Evolutionary conservation across 1,284 basidiomycete genomes (phyloP).

Genomic region (Leccinum insolens): DNA sequence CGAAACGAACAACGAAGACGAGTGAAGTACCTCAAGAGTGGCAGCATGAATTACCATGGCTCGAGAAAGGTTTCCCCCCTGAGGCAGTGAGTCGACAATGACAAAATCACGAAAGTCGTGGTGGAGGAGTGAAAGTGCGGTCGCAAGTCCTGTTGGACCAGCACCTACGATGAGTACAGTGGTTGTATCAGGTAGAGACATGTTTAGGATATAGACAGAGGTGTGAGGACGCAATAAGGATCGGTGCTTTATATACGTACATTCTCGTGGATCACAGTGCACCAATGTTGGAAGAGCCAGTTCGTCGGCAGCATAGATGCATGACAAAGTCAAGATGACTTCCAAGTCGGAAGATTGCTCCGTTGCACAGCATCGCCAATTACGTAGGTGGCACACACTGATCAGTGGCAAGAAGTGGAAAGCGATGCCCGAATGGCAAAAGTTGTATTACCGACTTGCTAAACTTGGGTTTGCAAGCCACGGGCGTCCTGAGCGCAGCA

Average conservation of each 20-base stretch:
- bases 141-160: constrained; percentile 29
- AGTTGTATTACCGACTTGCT: neutral
- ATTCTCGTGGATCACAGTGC: neutral
- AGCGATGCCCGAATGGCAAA: neutral
- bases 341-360: neutral
- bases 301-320: neutral
- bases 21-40: neutral
- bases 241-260: neutral
- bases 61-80: neutral
- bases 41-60: neutral
- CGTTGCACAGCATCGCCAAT: neutral
- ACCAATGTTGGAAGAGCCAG: neutral
- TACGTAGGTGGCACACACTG: neutral
- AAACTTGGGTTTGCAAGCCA: neutral
- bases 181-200: neutral
- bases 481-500: neutral
- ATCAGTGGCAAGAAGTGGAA: neutral
- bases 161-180: constrained; percentile 18
- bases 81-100: neutral
- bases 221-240: neutral
- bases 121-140: constrained; percentile 32
- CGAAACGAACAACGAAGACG: neutral
- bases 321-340: neutral
- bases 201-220: constrained; percentile 31
- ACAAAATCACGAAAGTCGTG: constrained; percentile 43